Evolutionary conservation across 2,329 filamentous ascomycete species (phyloP).

Genomic region (Nannizziopsis barbatae): DNA sequence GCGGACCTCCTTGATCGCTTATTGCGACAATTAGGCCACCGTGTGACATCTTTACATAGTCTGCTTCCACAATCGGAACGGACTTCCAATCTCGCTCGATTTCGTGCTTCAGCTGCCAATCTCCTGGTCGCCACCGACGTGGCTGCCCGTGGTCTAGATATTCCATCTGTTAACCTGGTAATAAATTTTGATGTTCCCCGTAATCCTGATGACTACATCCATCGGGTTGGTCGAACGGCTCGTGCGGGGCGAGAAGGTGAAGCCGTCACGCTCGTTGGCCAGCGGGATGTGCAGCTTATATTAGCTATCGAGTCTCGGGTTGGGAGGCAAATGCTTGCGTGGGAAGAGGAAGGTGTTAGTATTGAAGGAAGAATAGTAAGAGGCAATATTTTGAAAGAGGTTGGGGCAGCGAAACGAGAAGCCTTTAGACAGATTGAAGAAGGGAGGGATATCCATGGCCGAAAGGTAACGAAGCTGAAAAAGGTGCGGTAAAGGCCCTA

Average conservation of each 20-base stretch:
- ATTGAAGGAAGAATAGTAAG: slow-evolving; percentile 80
- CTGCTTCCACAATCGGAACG: slow-evolving; percentile 74
- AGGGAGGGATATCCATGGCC: slow-evolving; percentile 81
- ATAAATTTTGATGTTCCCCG: slow-evolving; percentile 92
- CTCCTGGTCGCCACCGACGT: slow-evolving; percentile 94
- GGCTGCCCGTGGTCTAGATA: slow-evolving; percentile 85
- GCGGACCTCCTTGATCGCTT: slow-evolving; percentile 83
- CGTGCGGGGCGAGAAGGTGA: slow-evolving; percentile 77
- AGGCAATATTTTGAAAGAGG: slow-evolving; percentile 67
- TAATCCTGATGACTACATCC: slow-evolving; percentile 96
- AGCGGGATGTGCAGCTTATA: slow-evolving; percentile 85
- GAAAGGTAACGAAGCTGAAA: slow-evolving; percentile 46
- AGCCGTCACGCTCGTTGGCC: slow-evolving; percentile 77
- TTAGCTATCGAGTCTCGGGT: slow-evolving; percentile 79
- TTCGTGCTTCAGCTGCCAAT: slow-evolving; percentile 77
- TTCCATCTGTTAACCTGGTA: slow-evolving; percentile 79
- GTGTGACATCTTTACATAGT: slow-evolving; percentile 84
- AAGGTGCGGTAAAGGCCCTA: slow-evolving; percentile 26
- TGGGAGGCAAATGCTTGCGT: slow-evolving; percentile 65
- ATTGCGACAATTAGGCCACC: slow-evolving; percentile 72
- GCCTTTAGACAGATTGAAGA: slow-evolving; percentile 86
- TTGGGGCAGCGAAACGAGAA: slow-evolving; percentile 92
- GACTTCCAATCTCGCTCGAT: slow-evolving; percentile 76
- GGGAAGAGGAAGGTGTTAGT: slow-evolving; percentile 83
- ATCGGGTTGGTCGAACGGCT: slow-evolving; percentile 88